Evolutionary conservation across 2,329 filamentous ascomycete species (phyloP), one percentile per base, ranked within the genome.

Genomic region (Pseudopithomyces chartarum): DNA sequence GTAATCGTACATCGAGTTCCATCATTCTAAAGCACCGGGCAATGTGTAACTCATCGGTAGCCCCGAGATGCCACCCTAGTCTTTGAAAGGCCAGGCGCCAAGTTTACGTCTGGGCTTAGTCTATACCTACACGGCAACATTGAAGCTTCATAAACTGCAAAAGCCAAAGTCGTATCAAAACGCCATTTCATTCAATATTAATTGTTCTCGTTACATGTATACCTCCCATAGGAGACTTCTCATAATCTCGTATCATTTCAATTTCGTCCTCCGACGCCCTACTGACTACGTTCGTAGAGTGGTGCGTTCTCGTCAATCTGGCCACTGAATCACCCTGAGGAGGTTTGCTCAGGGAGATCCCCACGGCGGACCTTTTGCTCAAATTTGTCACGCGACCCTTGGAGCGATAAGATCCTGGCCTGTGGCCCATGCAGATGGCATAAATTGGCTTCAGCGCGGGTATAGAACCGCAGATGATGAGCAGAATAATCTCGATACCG

Each of bases 381-480:
- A 34, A 15, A 20, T 45, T 46, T 10, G 56, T 56, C 8, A 42
- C 29, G 2, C 32, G 45, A 23, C 52, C 53, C 17, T 43, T 56
- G 6, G 55, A 59, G 15, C 51, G 45, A 6, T 44, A 32, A 13
- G 55, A 56, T 12, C 34, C 34, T 13, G 56, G 36, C 6, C 53
- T 45, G 11, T 49, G 56, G 3, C 62, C 60, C 58, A 65, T 60
- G 36, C 62, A 65, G 7, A 65, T 47, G 2, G 49, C 58, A 58
- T 67, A 66, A 44, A 67, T 52, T n/a, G 65, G 65, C 49, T 63
- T 65, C 11, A 66, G 54, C 4, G 65, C 62, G 10, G 65, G 65
- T 26, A 66, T 62, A 3, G 60, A 64, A 19, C 60, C 64, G 48
- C 61, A 66, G 23, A 67, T 34, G 22, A 67, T 63, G 29, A 60